Evolutionary conservation across 2,329 filamentous ascomycete species (phyloP), one percentile per base, ranked within the genome.

Genomic region (Aspergillus sp.): DNA sequence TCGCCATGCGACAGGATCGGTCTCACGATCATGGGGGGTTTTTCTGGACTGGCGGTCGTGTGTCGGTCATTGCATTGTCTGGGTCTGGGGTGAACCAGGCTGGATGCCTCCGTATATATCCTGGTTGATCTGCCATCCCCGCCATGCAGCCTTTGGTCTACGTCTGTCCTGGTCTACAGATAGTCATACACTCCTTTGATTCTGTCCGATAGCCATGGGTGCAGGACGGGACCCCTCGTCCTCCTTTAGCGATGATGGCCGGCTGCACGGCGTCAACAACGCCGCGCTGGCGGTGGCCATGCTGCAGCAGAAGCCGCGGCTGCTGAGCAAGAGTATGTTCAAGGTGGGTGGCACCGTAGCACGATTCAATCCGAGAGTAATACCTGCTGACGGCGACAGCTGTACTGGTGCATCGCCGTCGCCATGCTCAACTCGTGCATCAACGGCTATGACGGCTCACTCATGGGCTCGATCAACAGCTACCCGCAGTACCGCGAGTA

Each of bases 401-500:
- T 77, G 14, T 77, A 77, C 55, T 54, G 67, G 25, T 71, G 68
- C 55, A 64, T 77, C 31, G 64, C 73, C 23, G 61, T 77, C 19
- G 74, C 75, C 9, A 76, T 71, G 5, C 64, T 77, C 20, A 76
- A 76, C 57, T 75, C 73, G 1, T 74, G 71, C 52, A 75, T 77
- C 56, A 78, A 78, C 56, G 76, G 76, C 23, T 79, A 78, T 55
- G 76, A 79, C 60, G 75, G 76, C n/a, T 76, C 72, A 7, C 62
- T 79, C 5, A 79, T 80, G 77, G 73, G 72, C 36, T 72, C 71
- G 4, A 78, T 80, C 61, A 79, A 79, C 59, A 71, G 70, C 21
- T 76, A 77, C 53, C 56, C 61, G 2, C 75, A 78, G 53, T 80
- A 79, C 56, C 70, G 72, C 36, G 49, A 59, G 6, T 77, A 76